A percentile compares a stretch with the other conserved stretches of the same genome.
These are phyloP conservation scores for Pseudogymnoascus sp. DNA, from an alignment of 2,329 filamentous ascomycete genomes.

Conservation along the genomic window DNA sequence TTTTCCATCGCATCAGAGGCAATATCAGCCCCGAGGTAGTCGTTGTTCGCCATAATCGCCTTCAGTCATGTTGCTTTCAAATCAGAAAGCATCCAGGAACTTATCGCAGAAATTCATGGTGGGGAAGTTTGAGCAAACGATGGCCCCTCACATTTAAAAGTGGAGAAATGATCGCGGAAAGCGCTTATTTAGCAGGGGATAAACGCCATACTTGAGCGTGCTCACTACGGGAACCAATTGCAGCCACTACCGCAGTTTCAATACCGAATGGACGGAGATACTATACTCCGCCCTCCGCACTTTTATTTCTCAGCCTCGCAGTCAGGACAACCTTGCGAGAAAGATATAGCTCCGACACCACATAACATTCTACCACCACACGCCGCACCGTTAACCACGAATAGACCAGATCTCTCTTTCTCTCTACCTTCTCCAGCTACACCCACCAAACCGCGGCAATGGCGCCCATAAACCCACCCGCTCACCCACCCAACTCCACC, in stretches of 20 bases:
- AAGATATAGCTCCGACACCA: neutral
- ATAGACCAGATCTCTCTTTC: neutral
- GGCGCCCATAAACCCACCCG: neutral
- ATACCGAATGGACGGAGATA: neutral
- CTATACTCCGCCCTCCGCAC: neutral
- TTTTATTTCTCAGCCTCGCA: constrained; percentile 8
- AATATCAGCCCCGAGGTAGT: neutral
- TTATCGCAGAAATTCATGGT: constrained; percentile 7
- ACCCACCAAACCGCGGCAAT: neutral
- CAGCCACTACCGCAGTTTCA: neutral
- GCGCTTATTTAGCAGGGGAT: neutral
- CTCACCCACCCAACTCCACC: neutral
- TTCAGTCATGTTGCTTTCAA: constrained; percentile 4
- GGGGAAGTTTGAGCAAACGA: constrained; percentile 6
- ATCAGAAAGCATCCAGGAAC: neutral
- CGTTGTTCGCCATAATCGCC: constrained; percentile 3
- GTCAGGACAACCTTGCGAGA: neutral
- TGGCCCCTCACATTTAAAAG: constrained; percentile 7
- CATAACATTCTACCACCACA: neutral
- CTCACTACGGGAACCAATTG: neutral
- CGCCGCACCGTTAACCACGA: neutral
- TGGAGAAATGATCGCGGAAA: neutral
- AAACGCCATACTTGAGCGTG: constrained; percentile 1
- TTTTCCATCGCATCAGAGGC: neutral
- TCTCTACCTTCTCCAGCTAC: neutral